Evolutionary conservation across 2,329 filamentous ascomycete species (phyloP).

Genomic region (Herpotrichia juniperi): DNA sequence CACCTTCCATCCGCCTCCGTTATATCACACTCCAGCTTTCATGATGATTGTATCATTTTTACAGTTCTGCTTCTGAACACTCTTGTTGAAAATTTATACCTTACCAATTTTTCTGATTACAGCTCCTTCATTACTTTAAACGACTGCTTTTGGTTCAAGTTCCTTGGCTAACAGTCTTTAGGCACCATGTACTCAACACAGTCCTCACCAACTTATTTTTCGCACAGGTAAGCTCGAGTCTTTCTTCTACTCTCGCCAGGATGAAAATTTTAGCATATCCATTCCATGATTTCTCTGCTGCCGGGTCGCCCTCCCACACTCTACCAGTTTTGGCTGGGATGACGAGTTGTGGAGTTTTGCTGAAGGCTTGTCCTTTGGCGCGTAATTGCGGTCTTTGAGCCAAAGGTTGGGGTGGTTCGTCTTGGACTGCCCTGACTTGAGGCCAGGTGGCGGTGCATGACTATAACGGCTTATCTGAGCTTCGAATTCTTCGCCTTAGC

Average conservation of each 20-base stretch:
- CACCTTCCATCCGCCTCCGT: background rate
- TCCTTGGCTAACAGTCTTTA: background rate
- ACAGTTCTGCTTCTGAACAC: conserved; percentile 69
- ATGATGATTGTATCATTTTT: conserved; percentile 52
- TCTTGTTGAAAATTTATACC: conserved; percentile 65
- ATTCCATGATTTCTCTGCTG: conserved; percentile 65
- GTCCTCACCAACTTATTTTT: background rate
- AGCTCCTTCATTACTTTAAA: background rate
- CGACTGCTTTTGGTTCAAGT: background rate
- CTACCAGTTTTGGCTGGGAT: conserved; percentile 62
- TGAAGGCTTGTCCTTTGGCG: conserved; percentile 49
- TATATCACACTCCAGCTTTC: conserved; percentile 13
- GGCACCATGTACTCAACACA: background rate
- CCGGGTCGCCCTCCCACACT: conserved; percentile 78
- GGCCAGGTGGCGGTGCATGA: conserved; percentile 70
- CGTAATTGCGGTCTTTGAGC: conserved; percentile 64
- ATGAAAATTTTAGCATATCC: conserved; percentile 68
- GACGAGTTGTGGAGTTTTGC: conserved; percentile 78
- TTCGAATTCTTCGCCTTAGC: conserved; percentile 8
- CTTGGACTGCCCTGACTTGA: conserved; percentile 52
- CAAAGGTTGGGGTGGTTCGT: conserved; percentile 41
- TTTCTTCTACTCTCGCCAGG: conserved; percentile 46
- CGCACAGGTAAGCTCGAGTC: conserved; percentile 28
- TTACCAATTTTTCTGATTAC: conserved; percentile 41
- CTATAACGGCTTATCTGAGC: conserved; percentile 73